phyloP scores from a whole-genome alignment of 805 yeast genomes.

The Hemisphaericaspora nanyangensis region DNA sequence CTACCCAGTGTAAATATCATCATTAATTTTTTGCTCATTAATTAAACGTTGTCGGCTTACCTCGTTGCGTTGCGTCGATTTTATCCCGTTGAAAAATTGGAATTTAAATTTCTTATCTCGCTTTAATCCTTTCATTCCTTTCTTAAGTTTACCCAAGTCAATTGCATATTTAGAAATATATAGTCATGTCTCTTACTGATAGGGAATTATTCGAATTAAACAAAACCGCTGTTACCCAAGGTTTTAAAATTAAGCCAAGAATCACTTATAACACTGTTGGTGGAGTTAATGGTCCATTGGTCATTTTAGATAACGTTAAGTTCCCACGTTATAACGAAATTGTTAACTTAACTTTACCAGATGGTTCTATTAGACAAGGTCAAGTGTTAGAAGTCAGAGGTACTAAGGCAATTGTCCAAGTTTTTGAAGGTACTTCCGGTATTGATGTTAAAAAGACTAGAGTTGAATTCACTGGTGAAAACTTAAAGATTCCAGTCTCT shows the following conservation, averaged over 20 bases:
- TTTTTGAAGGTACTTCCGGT: constrained; percentile 98
- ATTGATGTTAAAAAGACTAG: constrained; percentile 97
- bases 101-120: too few species aligned
- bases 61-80: too few species aligned
- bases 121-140: too few species aligned
- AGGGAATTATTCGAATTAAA: constrained; percentile 64
- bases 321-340: constrained; percentile 84
- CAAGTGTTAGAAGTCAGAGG: constrained; percentile 98
- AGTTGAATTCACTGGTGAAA: constrained; percentile 96
- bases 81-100: too few species aligned
- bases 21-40: too few species aligned
- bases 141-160: too few species aligned
- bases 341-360: constrained; percentile 94
- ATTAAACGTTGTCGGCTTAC: too few species aligned
- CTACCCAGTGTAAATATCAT: background rate
- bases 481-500: constrained; percentile 87
- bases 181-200: constrained; percentile 38
- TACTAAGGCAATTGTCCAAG: constrained; percentile 95
- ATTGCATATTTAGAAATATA: too few species aligned
- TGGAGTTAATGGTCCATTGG: constrained; percentile 98
- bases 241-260: constrained; percentile 89
- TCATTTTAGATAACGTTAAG: constrained; percentile 52
- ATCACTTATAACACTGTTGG: constrained; percentile 93
- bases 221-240: constrained; percentile 88
- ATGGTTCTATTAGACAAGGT: constrained; percentile 92